A percentile compares a stretch with the other conserved stretches of the same genome.
Evolutionary conservation across 495 filamentous ascomycete species (phyloP).

Genomic region (Penicillium coffeae): DNA sequence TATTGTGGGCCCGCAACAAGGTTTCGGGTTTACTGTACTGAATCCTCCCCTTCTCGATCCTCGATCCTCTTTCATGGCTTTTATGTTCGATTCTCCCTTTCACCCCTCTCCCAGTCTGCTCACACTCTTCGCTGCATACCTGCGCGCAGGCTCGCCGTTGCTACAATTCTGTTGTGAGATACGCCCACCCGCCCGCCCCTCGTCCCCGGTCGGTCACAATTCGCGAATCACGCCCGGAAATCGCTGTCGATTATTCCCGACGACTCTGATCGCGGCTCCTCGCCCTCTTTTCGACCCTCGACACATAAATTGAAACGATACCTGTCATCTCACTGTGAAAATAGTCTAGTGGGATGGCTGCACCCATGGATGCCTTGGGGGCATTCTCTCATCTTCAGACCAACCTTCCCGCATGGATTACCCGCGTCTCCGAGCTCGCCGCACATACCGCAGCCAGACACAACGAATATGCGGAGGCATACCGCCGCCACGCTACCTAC

Average conservation of each 20-base stretch:
- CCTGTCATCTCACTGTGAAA: not conserved
- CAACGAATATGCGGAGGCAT: constrained; percentile 55
- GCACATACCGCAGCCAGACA: constrained; percentile 66
- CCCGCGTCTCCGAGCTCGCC: constrained; percentile 63
- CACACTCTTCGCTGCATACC: not conserved
- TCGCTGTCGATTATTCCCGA: too few relatives aligned
- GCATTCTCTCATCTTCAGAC: constrained; percentile 53
- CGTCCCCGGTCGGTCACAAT: too few relatives aligned
- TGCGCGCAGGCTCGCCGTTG: not conserved
- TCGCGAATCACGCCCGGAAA: too few relatives aligned
- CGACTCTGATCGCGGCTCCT: too few relatives aligned
- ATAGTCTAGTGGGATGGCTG: constrained; percentile 9
- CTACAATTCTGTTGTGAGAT: too few relatives aligned
- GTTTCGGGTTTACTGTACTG: not conserved
- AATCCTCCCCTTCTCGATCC: not conserved
- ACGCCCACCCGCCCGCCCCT: too few relatives aligned
- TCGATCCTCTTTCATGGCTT: not conserved
- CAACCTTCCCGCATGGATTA: constrained; percentile 65
- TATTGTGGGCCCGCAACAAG: not conserved
- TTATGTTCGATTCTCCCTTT: not conserved
- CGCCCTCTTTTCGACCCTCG: too few relatives aligned
- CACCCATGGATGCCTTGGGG: constrained; percentile 58
- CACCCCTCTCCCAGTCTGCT: not conserved
- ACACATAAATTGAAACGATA: too few relatives aligned
- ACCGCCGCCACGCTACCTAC: constrained; percentile 24